Evolutionary conservation across 331 rosid species (phyloP), one percentile per base, ranked within the genome.

Genomic region (Malus hybrid): DNA sequence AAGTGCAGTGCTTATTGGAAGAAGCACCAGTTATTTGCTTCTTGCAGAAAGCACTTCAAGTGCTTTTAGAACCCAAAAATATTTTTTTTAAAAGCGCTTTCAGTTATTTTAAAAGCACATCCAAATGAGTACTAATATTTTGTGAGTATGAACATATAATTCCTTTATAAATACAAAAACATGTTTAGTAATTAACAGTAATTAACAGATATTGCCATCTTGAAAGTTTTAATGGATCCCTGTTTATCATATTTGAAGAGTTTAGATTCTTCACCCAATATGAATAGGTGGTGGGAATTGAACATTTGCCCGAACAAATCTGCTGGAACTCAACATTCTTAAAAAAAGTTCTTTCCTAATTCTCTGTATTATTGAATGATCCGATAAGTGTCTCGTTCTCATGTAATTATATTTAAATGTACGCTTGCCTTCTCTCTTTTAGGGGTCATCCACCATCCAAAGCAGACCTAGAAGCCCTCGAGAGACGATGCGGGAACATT

Each of bases 381-480:
- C 20, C 5, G 6, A 4, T 52, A 7, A 52, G 32, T 32, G 13
- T 72, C 10, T 36, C 22, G 1, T 13, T 57, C 27, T 15, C 16
- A 14, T 55, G 10, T n/a, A 14, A 33, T 20, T 54, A 18, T 71
- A 19, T 56, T n/a, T 33, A 33, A 55, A 6, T 70, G 3, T 20
- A 4, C 28, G 34, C 61, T 46, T 79, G 56, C 79, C 62, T 80
- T 73, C 65, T 81, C 31, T 72, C 2, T 62, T 74, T 54, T 46
- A 93, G 98, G 88, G 87, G 85, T 9, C 52, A 76, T 76, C 93
- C 85, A 36, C 97, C 93, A 63, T 76, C 89, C 60, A 82, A 65
- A 75, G 75, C 77, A 65, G 86, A 88, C 62, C 74, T 90, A 28
- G 88, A 91, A 81, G 79, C 74, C 57, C 86, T 90, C 36, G 88